These are phyloP conservation scores for Phytopythium oedochilum DNA, from an alignment of 352 stramenopile species.

Conservation along the genomic window DNA sequence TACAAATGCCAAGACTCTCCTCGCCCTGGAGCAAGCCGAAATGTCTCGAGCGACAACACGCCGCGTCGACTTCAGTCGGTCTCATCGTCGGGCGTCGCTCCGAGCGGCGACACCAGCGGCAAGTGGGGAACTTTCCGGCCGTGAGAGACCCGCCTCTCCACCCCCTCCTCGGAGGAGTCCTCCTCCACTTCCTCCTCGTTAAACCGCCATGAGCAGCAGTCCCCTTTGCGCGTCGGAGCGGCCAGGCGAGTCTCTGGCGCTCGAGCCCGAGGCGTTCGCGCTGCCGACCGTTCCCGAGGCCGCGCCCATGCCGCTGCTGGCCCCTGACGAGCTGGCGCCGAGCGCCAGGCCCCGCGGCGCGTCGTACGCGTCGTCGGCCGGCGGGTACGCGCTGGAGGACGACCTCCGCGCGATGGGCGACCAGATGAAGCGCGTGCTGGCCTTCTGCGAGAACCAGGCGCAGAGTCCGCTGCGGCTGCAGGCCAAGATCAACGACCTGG, in stretches of 20 bases:
- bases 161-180: too few relatives aligned
- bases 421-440: slow-evolving; percentile 78
- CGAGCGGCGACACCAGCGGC: background rate
- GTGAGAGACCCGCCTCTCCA: background rate
- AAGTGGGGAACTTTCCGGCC: background rate
- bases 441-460: slow-evolving; percentile 68
- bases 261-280: slow-evolving; percentile 4
- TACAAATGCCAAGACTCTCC: too few relatives aligned
- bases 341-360: slow-evolving; percentile 18
- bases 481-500: slow-evolving; percentile 71
- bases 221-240: background rate
- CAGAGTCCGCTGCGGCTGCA: slow-evolving; percentile 72
- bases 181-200: too few relatives aligned
- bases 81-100: background rate
- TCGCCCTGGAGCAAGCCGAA: too few relatives aligned
- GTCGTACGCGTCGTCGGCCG: slow-evolving; percentile 41
- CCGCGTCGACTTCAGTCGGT: background rate
- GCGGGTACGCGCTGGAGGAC: slow-evolving; percentile 57
- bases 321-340: background rate
- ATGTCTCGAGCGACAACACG: background rate
- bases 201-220: background rate
- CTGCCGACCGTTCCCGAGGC: slow-evolving; percentile 19
- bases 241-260: background rate
- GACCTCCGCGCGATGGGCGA: slow-evolving; percentile 75
- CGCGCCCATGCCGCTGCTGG: slow-evolving; percentile 15